phyloP scores from a whole-genome alignment of 139 green algal species.

The Coelastrella sp. region DNA sequence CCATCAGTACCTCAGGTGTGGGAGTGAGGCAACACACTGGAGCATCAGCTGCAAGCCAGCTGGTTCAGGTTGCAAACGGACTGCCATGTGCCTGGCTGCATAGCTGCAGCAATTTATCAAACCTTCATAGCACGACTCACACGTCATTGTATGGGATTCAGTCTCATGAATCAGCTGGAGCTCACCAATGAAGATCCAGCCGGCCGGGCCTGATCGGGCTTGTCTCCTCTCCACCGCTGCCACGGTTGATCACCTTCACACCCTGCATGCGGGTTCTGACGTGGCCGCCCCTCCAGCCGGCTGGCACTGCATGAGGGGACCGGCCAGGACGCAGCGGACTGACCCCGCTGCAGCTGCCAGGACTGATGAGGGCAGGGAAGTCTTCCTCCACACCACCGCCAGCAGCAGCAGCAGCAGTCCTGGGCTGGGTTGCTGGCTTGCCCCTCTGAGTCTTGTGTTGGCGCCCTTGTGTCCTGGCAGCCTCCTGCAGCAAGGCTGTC shows the following conservation, averaged over 20 bases:
- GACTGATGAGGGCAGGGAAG: neutral
- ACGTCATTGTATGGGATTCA: no score
- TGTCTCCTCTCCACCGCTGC: neutral
- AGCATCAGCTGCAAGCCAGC: no score
- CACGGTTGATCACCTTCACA: conserved; percentile 6
- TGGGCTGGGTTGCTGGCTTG: neutral
- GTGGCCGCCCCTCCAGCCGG: neutral
- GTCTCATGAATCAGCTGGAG: neutral
- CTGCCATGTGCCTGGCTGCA: no score
- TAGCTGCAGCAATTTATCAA: no score
- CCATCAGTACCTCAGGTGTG: no score
- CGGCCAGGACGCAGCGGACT: neutral
- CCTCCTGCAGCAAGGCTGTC: conserved; percentile 8
- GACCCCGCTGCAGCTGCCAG: neutral
- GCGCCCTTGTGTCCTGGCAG: neutral
- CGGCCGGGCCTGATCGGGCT: neutral
- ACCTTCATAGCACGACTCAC: no score
- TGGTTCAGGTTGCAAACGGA: no score
- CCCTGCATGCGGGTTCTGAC: neutral
- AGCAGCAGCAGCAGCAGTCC: neutral
- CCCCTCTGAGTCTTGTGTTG: neutral
- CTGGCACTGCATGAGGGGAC: conserved; percentile 2
- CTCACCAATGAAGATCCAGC: conserved; percentile 30
- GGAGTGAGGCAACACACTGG: no score
- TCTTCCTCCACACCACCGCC: neutral